These are phyloP conservation scores for Rhododendron ovatum DNA, from an alignment of 148 eudicot genomes.

Conservation along the genomic window DNA sequence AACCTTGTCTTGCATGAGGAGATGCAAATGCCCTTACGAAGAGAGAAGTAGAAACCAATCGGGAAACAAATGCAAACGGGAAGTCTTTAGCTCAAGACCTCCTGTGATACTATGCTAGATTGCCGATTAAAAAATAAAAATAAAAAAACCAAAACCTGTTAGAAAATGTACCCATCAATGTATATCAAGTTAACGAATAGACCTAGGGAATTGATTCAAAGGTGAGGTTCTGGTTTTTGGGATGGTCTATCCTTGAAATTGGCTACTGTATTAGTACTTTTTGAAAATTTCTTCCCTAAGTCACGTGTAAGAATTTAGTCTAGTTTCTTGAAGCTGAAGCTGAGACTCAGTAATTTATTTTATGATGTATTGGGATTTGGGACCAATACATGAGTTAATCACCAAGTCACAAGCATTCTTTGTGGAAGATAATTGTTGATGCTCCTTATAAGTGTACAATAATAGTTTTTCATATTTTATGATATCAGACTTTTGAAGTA, in stretches of 20 bases:
- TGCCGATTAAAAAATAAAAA: neutral
- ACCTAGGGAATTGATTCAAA: neutral
- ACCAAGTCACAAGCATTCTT: neutral
- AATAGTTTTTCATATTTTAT: neutral
- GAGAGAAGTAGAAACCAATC: no score
- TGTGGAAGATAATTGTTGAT: neutral
- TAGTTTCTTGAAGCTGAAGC: conserved; percentile 7
- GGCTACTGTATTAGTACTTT: neutral
- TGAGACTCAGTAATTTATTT: neutral
- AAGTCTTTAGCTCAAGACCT: neutral
- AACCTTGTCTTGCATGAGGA: neutral
- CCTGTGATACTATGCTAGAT: neutral
- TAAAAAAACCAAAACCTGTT: no score
- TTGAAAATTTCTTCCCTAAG: neutral
- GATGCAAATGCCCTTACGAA: neutral
- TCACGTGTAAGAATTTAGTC: neutral
- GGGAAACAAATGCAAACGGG: no score
- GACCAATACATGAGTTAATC: neutral
- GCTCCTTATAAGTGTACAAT: neutral
- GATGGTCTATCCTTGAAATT: neutral
- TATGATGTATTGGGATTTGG: neutral
- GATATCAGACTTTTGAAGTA: conserved; percentile 16
- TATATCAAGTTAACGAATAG: neutral
- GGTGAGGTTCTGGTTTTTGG: neutral
- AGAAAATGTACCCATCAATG: neutral